Base-by-base conservation (phyloP, 73 alveolate species). In the Vitrella brassicaformis region DNA sequence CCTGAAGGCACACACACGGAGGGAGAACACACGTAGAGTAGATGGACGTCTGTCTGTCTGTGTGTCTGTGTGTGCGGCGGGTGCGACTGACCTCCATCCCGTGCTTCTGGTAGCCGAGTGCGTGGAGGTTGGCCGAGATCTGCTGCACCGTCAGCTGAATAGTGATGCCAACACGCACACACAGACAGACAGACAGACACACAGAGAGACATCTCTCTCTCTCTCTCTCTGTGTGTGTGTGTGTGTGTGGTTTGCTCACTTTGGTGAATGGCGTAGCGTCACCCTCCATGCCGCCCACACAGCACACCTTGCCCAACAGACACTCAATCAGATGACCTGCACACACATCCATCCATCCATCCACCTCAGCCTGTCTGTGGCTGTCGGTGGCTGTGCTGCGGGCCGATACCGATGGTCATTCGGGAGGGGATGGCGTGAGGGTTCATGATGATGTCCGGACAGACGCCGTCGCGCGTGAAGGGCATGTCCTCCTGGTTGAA, bases 361-460 rank as follows among this genome's bases (percentile, higher is more conserved):
- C n/a, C n/a, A n/a, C n/a, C n/a, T n/a, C n/a, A n/a, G n/a, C n/a
- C n/a, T n/a, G n/a, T n/a, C n/a, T n/a, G n/a, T n/a, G n/a, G n/a
- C n/a, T n/a, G n/a, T n/a, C n/a, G n/a, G n/a, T n/a, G n/a, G n/a
- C n/a, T n/a, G n/a, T n/a, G n/a, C n/a, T n/a, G n/a, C n/a, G n/a
- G n/a, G n/a, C n/a, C n/a, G n/a, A n/a, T n/a, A n/a, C 99, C 99
- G 70, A 97, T 97, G 19, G 99, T 97, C 99, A 97, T 97, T 71
- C 99, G 93, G 27, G 99, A 94, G 19, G 99, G 99, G 47, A 97
- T 97, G 77, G 99, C 99, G 82, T 97, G 99, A 31, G 99, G 99
- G 87, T 97, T 97, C 74, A 97, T 96, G 74, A 96, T 94, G 68
- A 39, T 39, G 56, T 39, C 56, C 56, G 56, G 56, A 14, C 14